A percentile compares a stretch with the other conserved stretches of the same genome.
Evolutionary conservation across 768 basidiomycete species (phyloP).

Genomic region (Cubamyces sp.): DNA sequence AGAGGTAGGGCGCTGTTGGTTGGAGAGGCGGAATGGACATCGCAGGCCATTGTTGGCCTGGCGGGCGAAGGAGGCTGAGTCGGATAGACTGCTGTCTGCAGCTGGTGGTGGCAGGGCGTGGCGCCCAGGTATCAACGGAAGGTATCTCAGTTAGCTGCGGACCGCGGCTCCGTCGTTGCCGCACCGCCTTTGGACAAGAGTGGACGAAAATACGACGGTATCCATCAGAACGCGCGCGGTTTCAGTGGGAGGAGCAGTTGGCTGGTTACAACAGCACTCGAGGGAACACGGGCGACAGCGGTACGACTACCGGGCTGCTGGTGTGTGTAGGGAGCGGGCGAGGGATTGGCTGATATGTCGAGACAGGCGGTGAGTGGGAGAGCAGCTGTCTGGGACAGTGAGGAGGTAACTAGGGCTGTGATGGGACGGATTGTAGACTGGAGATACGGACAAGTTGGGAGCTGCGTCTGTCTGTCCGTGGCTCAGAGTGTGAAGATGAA

Average conservation of each 20-base stretch:
- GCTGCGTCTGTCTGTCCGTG: no score
- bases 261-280: constrained; percentile 9
- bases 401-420: background rate
- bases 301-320: constrained; percentile 5
- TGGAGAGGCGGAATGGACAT: background rate
- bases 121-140: background rate
- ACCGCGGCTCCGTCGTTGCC: constrained; percentile 19
- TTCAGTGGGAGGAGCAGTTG: constrained; percentile 6
- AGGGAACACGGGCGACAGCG: constrained; percentile 3
- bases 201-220: constrained; percentile 16
- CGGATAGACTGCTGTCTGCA: background rate
- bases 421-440: no score
- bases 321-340: constrained; percentile 5
- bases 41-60: background rate
- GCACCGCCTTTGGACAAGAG: constrained; percentile 9
- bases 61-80: background rate
- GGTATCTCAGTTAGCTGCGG: constrained; percentile 16
- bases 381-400: background rate
- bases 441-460: no score
- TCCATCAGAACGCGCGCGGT: constrained; percentile 22
- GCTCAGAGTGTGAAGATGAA: no score
- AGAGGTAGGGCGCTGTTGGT: constrained; percentile 1
- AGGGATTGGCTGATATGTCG: constrained; percentile 11
- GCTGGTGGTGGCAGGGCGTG: constrained; percentile 2
- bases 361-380: constrained; percentile 2